Percentiles rank a stretch among this genome's conserved stretches.
Conservation (phyloP, 352 stramenopile genomes). For the Thalassiosira ordinaria region DNA sequence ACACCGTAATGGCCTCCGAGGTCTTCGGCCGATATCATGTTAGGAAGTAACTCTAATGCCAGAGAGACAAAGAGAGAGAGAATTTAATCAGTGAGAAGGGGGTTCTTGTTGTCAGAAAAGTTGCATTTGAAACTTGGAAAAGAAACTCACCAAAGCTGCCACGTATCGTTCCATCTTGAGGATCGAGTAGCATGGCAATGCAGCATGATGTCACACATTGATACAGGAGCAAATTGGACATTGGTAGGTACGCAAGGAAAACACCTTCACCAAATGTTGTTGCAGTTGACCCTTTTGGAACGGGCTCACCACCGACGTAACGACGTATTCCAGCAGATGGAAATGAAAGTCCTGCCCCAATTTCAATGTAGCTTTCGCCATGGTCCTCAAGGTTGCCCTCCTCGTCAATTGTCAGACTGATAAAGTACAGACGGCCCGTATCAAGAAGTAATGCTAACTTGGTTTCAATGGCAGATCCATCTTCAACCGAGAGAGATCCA, state of each 20-base stretch:
- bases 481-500: slow-evolving; percentile 37
- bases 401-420: slow-evolving; percentile 69
- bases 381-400: slow-evolving; percentile 70
- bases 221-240: slow-evolving; percentile 79
- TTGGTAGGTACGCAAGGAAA: slow-evolving; percentile 62
- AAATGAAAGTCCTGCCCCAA: slow-evolving; percentile 66
- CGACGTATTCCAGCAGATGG: slow-evolving; percentile 62
- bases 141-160: slow-evolving; percentile 68
- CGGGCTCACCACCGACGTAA: slow-evolving; percentile 43
- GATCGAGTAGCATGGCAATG: slow-evolving; percentile 74
- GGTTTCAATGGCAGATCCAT: slow-evolving; percentile 43
- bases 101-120: too few relatives aligned
- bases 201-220: slow-evolving; percentile 73
- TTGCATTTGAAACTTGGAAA: too few relatives aligned
- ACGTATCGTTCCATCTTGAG: slow-evolving; percentile 63
- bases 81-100: too few relatives aligned
- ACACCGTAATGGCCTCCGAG: slow-evolving; percentile 63
- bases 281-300: slow-evolving; percentile 44
- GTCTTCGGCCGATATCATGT: slow-evolving; percentile 65
- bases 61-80: too few relatives aligned
- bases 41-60: slow-evolving; percentile 68
- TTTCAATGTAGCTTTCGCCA: slow-evolving; percentile 78
- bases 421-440: slow-evolving; percentile 71
- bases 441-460: slow-evolving; percentile 81
- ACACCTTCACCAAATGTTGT: slow-evolving; percentile 74